phyloP scores from a whole-genome alignment of 768 basidiomycete species.

The Lyophyllum semitale region DNA sequence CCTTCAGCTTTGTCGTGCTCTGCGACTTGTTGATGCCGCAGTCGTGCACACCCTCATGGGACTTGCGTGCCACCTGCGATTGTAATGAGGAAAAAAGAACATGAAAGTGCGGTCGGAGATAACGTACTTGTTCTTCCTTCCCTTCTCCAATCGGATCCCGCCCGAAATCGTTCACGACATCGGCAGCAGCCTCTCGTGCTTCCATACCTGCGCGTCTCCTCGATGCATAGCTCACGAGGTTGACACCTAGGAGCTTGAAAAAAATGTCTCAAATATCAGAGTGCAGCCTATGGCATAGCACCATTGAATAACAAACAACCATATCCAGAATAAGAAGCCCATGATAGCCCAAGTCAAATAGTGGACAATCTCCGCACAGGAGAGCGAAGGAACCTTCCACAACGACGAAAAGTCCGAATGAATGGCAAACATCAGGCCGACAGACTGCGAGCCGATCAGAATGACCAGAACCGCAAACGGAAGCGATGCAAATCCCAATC shows the following conservation, averaged over 20 bases:
- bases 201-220: slow-evolving; percentile 77
- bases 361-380: slow-evolving; percentile 50
- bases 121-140: slow-evolving; percentile 77
- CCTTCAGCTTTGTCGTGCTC: too few species aligned
- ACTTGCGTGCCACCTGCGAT: too few species aligned
- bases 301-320: too few species aligned
- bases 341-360: slow-evolving; percentile 67
- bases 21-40: too few species aligned
- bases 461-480: slow-evolving; percentile 86
- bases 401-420: slow-evolving; percentile 42
- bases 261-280: background rate
- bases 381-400: slow-evolving; percentile 47
- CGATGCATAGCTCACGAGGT: slow-evolving; percentile 83
- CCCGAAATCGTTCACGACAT: slow-evolving; percentile 84
- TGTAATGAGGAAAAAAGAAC: too few species aligned
- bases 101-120: too few species aligned
- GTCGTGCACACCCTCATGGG: too few species aligned
- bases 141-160: slow-evolving; percentile 90
- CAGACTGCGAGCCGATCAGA: slow-evolving; percentile 74
- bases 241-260: slow-evolving; percentile 80
- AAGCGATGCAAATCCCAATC: slow-evolving; percentile 91
- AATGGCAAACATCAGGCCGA: slow-evolving; percentile 59
- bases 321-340: slow-evolving; percentile 77
- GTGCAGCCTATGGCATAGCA: too few species aligned
- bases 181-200: slow-evolving; percentile 67